A percentile compares a stretch with the other conserved stretches of the same genome.
phyloP scores from a whole-genome alignment of 805 yeast genomes.

The Wickerhamomyces canadensis region DNA sequence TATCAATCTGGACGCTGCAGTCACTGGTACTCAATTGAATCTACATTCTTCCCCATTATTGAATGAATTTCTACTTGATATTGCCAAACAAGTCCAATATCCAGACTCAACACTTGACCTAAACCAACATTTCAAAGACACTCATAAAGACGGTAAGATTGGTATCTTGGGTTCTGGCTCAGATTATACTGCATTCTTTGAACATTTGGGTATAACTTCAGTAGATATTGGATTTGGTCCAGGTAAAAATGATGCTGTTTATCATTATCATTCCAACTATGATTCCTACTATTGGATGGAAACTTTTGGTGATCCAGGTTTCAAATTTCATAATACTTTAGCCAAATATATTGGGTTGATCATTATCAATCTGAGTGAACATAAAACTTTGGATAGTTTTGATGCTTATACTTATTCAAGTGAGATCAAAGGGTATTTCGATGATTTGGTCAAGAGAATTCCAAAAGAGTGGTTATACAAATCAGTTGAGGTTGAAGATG shows the following conservation, averaged over 20 bases:
- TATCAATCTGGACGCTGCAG: conserved; percentile 63
- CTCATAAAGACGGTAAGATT: conserved; percentile 29
- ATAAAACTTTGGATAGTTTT: conserved; percentile 38
- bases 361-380: conserved; percentile 43
- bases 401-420: conserved; percentile 32
- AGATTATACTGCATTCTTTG: conserved; percentile 58
- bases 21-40: conserved; percentile 45
- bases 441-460: conserved; percentile 28
- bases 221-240: conserved; percentile 52
- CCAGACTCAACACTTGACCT: conserved; percentile 30
- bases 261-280: conserved; percentile 73
- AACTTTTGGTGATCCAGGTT: conserved; percentile 55
- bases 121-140: conserved; percentile 25
- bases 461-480: conserved; percentile 35
- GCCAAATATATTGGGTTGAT: conserved; percentile 49
- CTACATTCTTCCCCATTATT: conserved; percentile 56
- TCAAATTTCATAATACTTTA: conserved; percentile 50
- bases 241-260: conserved; percentile 47
- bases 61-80: conserved; percentile 37
- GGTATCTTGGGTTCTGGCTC: conserved; percentile 62
- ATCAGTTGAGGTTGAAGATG: conserved; percentile 10
- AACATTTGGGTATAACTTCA: conserved; percentile 55
- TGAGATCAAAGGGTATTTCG: conserved; percentile 32
- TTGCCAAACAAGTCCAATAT: conserved; percentile 39
- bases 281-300: conserved; percentile 72